Evolutionary conservation across 2,329 filamentous ascomycete species (phyloP).

Genomic region (Scedosporium boydii): DNA sequence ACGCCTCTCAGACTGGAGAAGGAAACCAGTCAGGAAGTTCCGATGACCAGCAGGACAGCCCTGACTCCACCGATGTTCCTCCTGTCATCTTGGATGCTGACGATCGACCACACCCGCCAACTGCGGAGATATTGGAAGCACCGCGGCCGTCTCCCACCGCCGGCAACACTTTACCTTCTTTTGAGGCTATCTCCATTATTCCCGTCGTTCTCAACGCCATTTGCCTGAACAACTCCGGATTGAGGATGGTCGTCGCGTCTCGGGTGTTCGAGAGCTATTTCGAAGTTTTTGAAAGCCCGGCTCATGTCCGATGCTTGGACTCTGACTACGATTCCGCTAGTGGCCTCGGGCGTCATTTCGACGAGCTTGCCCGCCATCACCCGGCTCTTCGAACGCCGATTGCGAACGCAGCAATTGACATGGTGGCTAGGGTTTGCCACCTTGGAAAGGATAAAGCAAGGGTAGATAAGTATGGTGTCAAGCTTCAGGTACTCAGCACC

Average conservation of each 20-base stretch:
- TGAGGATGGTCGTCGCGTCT: constrained; percentile 79
- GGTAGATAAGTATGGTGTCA: constrained; percentile 64
- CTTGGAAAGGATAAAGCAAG: constrained; percentile 63
- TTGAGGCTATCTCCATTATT: constrained; percentile 79
- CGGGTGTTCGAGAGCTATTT: constrained; percentile 78
- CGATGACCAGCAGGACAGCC: constrained; percentile 21
- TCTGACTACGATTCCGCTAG: constrained; percentile 60
- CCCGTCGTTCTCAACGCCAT: constrained; percentile 88
- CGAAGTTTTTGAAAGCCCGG: constrained; percentile 90
- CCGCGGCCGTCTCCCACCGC: constrained; percentile 41
- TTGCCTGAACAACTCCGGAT: constrained; percentile 77
- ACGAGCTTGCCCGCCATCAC: constrained; percentile 91
- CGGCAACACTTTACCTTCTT: constrained; percentile 71
- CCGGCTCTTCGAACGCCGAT: constrained; percentile 73
- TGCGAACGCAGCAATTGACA: constrained; percentile 75
- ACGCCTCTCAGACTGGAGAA: constrained; percentile 14
- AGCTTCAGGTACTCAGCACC: constrained; percentile 56
- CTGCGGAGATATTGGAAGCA: constrained; percentile 36
- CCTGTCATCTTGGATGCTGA: constrained; percentile 17
- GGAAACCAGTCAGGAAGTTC: constrained; percentile 15
- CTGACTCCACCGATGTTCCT: constrained; percentile 8
- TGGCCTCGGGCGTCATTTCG: constrained; percentile 74
- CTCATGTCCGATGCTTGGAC: constrained; percentile 78
- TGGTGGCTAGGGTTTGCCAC: constrained; percentile 73
- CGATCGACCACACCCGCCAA: constrained; percentile 42